phyloP scores from a whole-genome alignment of 2,329 filamentous ascomycete genomes.

The Fusarium citri region DNA sequence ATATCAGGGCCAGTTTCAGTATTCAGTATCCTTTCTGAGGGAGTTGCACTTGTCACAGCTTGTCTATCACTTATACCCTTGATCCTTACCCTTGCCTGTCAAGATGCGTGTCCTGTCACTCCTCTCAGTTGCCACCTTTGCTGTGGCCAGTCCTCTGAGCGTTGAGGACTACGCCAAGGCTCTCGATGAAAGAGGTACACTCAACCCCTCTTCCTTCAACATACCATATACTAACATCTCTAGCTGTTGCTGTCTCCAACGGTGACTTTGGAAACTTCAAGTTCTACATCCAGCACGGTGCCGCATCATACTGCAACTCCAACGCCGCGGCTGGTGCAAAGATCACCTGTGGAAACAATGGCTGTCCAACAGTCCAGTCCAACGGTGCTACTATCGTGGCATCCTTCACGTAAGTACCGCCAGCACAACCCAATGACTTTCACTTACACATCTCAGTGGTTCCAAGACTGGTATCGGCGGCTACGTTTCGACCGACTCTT shows the following conservation, averaged over 20 bases:
- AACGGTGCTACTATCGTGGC: constrained; percentile 58
- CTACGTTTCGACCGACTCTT: constrained; percentile 63
- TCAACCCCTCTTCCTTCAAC: background rate
- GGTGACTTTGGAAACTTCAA: constrained; percentile 55
- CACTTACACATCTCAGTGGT: constrained; percentile 52
- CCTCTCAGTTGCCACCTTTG: constrained; percentile 45
- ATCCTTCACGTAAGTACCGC: constrained; percentile 53
- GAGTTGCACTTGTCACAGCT: constrained; percentile 2
- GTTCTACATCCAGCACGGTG: constrained; percentile 64
- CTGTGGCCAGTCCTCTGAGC: constrained; percentile 43
- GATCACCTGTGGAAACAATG: constrained; percentile 57
- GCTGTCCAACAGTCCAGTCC: constrained; percentile 58
- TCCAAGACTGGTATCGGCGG: constrained; percentile 59
- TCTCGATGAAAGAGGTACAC: constrained; percentile 52
- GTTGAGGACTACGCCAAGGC: constrained; percentile 43
- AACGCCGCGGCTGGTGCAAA: constrained; percentile 52
- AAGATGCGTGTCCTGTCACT: constrained; percentile 44
- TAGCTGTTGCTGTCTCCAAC: constrained; percentile 19
- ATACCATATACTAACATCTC: background rate
- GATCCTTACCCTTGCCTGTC: background rate
- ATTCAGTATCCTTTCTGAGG: constrained; percentile 7
- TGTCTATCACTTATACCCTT: background rate
- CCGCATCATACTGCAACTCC: constrained; percentile 66
- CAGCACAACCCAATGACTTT: background rate
- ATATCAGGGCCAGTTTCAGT: constrained; percentile 20